Percentiles rank a stretch among this genome's conserved stretches.
phyloP scores from a whole-genome alignment of 2,329 filamentous ascomycete species.

The Metarhizium rileyi region DNA sequence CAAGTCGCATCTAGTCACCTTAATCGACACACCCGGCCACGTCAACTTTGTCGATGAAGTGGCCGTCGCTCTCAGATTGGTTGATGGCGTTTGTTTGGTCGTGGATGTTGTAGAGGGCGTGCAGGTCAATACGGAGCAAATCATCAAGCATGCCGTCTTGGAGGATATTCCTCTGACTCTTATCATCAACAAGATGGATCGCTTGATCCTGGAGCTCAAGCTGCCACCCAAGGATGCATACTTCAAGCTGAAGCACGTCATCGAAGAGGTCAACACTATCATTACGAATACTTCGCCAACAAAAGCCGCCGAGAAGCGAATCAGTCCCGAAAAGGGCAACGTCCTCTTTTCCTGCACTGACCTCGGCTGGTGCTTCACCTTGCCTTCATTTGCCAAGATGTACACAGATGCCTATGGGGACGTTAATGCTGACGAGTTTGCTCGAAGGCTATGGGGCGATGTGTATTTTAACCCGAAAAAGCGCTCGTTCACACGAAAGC shows the following conservation, averaged over 20 bases:
- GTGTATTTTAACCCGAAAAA: constrained; percentile 90
- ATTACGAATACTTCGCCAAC: constrained; percentile 84
- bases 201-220: constrained; percentile 87
- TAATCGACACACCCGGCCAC: constrained; percentile 92
- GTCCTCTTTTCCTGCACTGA: constrained; percentile 91
- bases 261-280: constrained; percentile 93
- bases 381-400: constrained; percentile 92
- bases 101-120: constrained; percentile 98
- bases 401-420: constrained; percentile 82
- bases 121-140: constrained; percentile 94
- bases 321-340: constrained; percentile 95
- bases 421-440: constrained; percentile 75
- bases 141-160: constrained; percentile 89
- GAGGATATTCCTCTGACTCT: constrained; percentile 83
- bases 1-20: constrained; percentile 91
- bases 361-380: constrained; percentile 95
- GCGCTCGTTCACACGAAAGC: constrained; percentile 84
- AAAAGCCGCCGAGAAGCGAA: constrained; percentile 63
- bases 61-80: constrained; percentile 74
- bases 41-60: constrained; percentile 99
- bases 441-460: constrained; percentile 83
- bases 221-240: constrained; percentile 92
- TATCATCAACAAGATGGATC: constrained; percentile 95
- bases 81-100: constrained; percentile 84
- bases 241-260: constrained; percentile 97